Conservation (phyloP, 1,284 basidiomycete species). For the Moesziomyces aphidis region DNA sequence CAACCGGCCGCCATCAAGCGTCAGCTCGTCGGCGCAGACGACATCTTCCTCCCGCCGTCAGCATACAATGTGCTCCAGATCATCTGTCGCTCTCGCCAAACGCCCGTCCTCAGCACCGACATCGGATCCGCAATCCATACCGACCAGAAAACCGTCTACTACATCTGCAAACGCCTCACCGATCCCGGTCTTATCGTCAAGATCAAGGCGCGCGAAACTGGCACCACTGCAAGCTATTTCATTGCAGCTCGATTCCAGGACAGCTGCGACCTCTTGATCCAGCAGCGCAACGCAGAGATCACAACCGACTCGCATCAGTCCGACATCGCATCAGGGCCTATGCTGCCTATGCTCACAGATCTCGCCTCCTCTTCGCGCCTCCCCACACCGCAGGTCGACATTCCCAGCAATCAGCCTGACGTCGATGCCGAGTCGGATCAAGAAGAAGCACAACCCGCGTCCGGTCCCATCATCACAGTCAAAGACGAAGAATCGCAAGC, state of each 20-base stretch:
- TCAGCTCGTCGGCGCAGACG: conserved; percentile 82
- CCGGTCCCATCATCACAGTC: conserved; percentile 29
- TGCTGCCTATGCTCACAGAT: not conserved
- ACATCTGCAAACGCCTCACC: conserved; percentile 56
- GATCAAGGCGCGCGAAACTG: conserved; percentile 57
- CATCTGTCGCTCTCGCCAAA: conserved; percentile 80
- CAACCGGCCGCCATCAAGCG: conserved; percentile 79
- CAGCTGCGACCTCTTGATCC: conserved; percentile 44
- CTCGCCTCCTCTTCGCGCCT: conserved; percentile 1
- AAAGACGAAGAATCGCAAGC: conserved; percentile 20
- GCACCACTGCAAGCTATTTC: conserved; percentile 48
- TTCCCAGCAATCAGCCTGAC: not conserved
- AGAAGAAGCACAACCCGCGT: conserved; percentile 12
- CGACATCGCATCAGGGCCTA: not conserved
- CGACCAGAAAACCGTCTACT: conserved; percentile 89
- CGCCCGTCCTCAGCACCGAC: conserved; percentile 81
- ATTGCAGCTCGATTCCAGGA: conserved; percentile 43
- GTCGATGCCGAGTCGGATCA: conserved; percentile 11
- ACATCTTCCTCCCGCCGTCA: conserved; percentile 81
- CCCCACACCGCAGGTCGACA: not conserved
- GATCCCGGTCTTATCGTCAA: conserved; percentile 44
- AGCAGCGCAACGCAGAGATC: conserved; percentile 41
- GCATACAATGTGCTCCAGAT: conserved; percentile 87
- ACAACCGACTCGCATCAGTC: conserved; percentile 12
- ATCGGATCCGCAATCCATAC: conserved; percentile 82